phyloP scores from a whole-genome alignment of 179 eudicot genomes.

The Silene noctiflora region DNA sequence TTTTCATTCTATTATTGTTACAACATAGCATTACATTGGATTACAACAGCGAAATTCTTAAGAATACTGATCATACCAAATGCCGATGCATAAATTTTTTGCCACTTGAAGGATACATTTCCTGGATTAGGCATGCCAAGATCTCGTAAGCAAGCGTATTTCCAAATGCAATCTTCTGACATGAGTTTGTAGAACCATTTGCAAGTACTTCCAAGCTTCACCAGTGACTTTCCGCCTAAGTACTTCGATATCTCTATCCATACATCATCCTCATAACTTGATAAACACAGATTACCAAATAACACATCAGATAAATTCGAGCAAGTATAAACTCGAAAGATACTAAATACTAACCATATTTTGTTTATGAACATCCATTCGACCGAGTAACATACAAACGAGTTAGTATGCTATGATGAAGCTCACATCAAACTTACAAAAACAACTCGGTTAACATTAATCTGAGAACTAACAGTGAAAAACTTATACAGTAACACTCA shows the following conservation, averaged over 20 bases:
- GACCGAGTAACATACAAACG: no score
- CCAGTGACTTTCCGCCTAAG: conserved; percentile 66
- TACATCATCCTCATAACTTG: conserved; percentile 67
- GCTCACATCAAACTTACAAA: no score
- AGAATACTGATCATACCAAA: conserved; percentile 40
- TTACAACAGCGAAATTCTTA: neutral
- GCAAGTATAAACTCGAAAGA: no score
- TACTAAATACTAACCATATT: no score
- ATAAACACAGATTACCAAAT: neutral
- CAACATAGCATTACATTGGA: conserved; percentile 1
- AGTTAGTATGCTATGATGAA: no score
- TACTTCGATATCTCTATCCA: conserved; percentile 90
- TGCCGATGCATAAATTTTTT: conserved; percentile 60
- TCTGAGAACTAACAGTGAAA: no score
- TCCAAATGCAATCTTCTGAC: conserved; percentile 81
- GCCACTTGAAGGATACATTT: conserved; percentile 57
- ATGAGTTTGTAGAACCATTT: conserved; percentile 65
- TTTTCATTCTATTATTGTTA: neutral
- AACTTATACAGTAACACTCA: no score
- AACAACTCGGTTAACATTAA: no score
- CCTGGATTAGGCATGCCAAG: conserved; percentile 75
- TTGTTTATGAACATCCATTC: no score
- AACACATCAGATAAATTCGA: no score
- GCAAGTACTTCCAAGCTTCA: conserved; percentile 72
- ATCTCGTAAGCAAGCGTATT: conserved; percentile 71